Evolutionary conservation across 148 eudicot species (phyloP).

Genomic region (Cornus florida): DNA sequence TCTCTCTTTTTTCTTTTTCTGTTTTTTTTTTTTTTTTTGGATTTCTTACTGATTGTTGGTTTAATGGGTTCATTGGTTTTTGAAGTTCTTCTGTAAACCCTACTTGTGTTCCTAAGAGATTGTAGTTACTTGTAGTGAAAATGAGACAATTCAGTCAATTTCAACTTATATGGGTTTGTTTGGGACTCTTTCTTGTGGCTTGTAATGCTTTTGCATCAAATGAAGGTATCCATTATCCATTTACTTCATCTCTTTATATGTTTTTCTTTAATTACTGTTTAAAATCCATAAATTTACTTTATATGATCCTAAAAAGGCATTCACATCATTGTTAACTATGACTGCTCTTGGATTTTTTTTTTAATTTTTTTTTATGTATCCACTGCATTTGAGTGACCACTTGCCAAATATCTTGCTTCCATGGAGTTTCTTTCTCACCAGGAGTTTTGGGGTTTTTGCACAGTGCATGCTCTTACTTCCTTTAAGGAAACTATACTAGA

Average conservation of each 20-base stretch:
- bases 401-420: constrained; percentile 1
- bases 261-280: too few relatives aligned
- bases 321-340: background rate
- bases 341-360: too few relatives aligned
- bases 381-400: background rate
- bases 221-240: constrained; percentile 50
- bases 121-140: constrained; percentile 2
- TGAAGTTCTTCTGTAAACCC: constrained; percentile 17
- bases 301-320: background rate
- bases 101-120: constrained; percentile 6
- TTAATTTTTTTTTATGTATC: background rate
- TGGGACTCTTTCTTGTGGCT: constrained; percentile 37
- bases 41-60: constrained; percentile 1
- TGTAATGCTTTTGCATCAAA: constrained; percentile 51
- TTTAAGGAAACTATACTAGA: constrained; percentile 90
- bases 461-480: constrained; percentile 72
- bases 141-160: constrained; percentile 46
- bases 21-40: background rate
- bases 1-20: background rate
- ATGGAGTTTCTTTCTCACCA: background rate
- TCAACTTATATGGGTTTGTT: constrained; percentile 39
- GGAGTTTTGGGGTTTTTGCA: constrained; percentile 20
- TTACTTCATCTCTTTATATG: too few relatives aligned
- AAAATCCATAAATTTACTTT: background rate
- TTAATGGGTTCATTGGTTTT: constrained; percentile 5